Evolutionary conservation across 2,329 filamentous ascomycete genomes (phyloP), one percentile per base, ranked within the genome.

Genomic region (Neofusicoccum sp.): DNA sequence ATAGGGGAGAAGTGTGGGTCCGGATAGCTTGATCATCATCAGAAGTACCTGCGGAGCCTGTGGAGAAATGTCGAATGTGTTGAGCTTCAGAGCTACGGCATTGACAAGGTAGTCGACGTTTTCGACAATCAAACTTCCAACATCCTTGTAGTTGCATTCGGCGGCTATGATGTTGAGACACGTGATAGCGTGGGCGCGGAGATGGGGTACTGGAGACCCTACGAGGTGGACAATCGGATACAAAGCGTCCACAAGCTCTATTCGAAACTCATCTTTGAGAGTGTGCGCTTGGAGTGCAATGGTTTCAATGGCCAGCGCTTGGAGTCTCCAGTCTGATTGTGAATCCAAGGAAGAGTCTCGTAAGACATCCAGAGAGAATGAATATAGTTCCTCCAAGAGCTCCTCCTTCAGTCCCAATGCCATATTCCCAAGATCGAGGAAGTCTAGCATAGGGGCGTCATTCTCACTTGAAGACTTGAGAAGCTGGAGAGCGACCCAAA

Each of bases 91-190:
- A 0, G 91, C 92, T 14, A 99, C 87, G 0, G 95, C 92, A 72
- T 98, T 98, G 65, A 98, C 89, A 77, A 99, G 90, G 74, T 99
- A 99, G 76, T 99, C 95, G 14, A 92, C 93, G 65, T 99, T 99
- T 59, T 90, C 87, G 33, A 98, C 85, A 43, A 99, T 89, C 67
- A 99, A 80, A 14, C 91, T 87, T 31, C 89, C 89, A 4, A 94
- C 89, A 69, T 84, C 88, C 0, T 73, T 66, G 70, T 98, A 99
- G 1, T 85, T 87, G 70, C 92, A 97, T 0, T 89, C 84, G 2
- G 77, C 72, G 1, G 94, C 89, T n/a, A 97, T 81, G 16, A 87
- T 86, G 71, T 97, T 95, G 12, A 99, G 82, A 39, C 91, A 90
- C 3, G 87, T 86, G 66, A 97, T 89, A 4, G 94, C 92, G 74